phyloP scores from a whole-genome alignment of 108 stramenopile species.

The Skeletonema tropicum region DNA sequence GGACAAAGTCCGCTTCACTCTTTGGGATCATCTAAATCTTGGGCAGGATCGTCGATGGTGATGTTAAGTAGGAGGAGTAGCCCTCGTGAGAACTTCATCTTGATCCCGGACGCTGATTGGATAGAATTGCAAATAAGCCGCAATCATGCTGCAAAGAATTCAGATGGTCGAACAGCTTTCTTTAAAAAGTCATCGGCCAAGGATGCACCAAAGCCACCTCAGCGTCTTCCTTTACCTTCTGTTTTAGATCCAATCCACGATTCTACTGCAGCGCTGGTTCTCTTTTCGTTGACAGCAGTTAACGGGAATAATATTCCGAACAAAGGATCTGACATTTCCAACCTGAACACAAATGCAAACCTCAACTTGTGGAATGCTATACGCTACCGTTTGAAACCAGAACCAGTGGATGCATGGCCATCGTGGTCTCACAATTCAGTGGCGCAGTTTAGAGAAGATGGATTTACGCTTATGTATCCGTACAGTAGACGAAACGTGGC shows the following conservation, averaged over 20 bases:
- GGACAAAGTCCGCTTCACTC: background rate
- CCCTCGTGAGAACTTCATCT: slow-evolving; percentile 33
- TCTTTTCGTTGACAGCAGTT: slow-evolving; percentile 25
- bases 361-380: slow-evolving; percentile 25
- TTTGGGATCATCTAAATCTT: slow-evolving; percentile 2
- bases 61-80: slow-evolving; percentile 42
- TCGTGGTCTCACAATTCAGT: slow-evolving; percentile 40
- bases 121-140: slow-evolving; percentile 34
- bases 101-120: slow-evolving; percentile 40
- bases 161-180: background rate
- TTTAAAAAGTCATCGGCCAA: slow-evolving; percentile 7
- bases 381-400: slow-evolving; percentile 13
- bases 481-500: slow-evolving; percentile 19
- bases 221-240: slow-evolving; percentile 34
- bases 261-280: slow-evolving; percentile 15
- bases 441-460: slow-evolving; percentile 32
- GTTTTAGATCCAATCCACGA: slow-evolving; percentile 20
- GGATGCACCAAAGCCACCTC: slow-evolving; percentile 17
- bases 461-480: slow-evolving; percentile 29
- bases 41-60: slow-evolving; percentile 35
- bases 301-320: slow-evolving; percentile 12
- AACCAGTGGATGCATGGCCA: slow-evolving; percentile 43
- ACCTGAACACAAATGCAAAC: slow-evolving; percentile 24
- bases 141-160: slow-evolving; percentile 12
- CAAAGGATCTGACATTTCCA: background rate